These are phyloP conservation scores for Colletotrichum orbiculare DNA, from an alignment of 2,329 filamentous ascomycete genomes.

Conservation along the genomic window DNA sequence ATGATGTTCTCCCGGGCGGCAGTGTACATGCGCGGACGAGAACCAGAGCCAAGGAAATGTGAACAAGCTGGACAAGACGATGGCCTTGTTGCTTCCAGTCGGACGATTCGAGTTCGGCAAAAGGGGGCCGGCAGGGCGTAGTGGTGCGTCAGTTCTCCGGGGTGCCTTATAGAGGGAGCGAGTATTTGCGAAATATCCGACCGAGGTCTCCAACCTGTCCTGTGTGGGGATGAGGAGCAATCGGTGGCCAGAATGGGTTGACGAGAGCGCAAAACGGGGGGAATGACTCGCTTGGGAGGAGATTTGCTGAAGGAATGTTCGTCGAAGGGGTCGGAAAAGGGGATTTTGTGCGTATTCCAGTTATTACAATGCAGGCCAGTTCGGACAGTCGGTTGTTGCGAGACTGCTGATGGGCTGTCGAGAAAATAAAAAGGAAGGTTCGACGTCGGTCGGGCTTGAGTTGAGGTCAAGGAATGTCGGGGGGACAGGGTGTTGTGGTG, in stretches of 20 bases:
- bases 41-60: slow-evolving; percentile 22
- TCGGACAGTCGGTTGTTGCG: slow-evolving; percentile 27
- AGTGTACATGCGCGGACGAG: slow-evolving; percentile 15
- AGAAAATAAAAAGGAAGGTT: slow-evolving; percentile 36
- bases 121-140: slow-evolving; percentile 3
- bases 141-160: slow-evolving; percentile 17
- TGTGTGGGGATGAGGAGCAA: slow-evolving; percentile 17
- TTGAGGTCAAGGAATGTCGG: slow-evolving; percentile 40
- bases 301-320: slow-evolving; percentile 32
- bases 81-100: slow-evolving; percentile 30
- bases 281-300: slow-evolving; percentile 7
- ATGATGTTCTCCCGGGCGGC: slow-evolving; percentile 25
- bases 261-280: slow-evolving; percentile 20
- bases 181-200: slow-evolving; percentile 6
- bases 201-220: slow-evolving; percentile 14
- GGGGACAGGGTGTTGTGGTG: slow-evolving; percentile 14
- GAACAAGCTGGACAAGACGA: slow-evolving; percentile 20
- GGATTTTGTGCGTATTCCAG: slow-evolving; percentile 29
- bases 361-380: slow-evolving; percentile 38
- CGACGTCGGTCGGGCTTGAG: slow-evolving; percentile 31
- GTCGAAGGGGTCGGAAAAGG: slow-evolving; percentile 30
- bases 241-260: slow-evolving; percentile 13
- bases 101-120: slow-evolving; percentile 2
- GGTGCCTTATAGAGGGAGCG: not conserved
- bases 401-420: slow-evolving; percentile 26